These are phyloP conservation scores for Vaccinium vitisidaea DNA, from an alignment of 148 eudicot species.

Conservation along the genomic window DNA sequence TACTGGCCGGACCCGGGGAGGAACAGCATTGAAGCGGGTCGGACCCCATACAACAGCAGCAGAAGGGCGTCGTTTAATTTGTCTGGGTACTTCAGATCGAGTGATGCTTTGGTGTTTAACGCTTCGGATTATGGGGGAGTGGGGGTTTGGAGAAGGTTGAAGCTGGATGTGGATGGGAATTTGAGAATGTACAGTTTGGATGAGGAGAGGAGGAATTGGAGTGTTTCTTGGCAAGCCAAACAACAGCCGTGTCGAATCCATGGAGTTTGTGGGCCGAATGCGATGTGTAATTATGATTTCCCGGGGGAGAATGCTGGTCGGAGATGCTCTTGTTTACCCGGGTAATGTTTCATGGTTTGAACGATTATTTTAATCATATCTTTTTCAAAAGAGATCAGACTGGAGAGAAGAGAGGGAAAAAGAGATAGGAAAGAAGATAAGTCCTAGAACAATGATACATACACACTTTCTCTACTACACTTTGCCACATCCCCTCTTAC, in stretches of 20 bases:
- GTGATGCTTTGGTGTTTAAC: slow-evolving; percentile 22
- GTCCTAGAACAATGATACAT: too few species aligned
- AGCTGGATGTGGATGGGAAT: slow-evolving; percentile 45
- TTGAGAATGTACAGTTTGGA: slow-evolving; percentile 43
- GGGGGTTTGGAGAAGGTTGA: slow-evolving; percentile 35
- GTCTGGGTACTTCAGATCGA: slow-evolving; percentile 34
- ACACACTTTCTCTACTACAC: too few species aligned
- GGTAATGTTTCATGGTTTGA: neutral
- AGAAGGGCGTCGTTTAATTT: slow-evolving; percentile 31
- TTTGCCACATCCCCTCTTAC: too few species aligned
- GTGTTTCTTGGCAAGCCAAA: slow-evolving; percentile 37
- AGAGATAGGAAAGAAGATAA: too few species aligned
- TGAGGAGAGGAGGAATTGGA: slow-evolving; percentile 26
- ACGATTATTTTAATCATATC: too few species aligned
- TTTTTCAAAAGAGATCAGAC: too few species aligned
- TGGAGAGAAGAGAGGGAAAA: too few species aligned
- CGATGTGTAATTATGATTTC: slow-evolving; percentile 21
- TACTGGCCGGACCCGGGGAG: slow-evolving; percentile 36
- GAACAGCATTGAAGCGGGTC: slow-evolving; percentile 8
- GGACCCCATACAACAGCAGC: slow-evolving; percentile 24
- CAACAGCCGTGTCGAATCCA: slow-evolving; percentile 28
- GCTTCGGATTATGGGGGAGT: slow-evolving; percentile 28
- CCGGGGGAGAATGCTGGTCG: slow-evolving; percentile 21
- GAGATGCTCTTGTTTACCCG: slow-evolving; percentile 37
- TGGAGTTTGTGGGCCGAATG: slow-evolving; percentile 45